Percentiles rank a stretch among this genome's conserved stretches.
phyloP scores from a whole-genome alignment of 441 rosid genomes.

The Aquilaria agallochum region DNA sequence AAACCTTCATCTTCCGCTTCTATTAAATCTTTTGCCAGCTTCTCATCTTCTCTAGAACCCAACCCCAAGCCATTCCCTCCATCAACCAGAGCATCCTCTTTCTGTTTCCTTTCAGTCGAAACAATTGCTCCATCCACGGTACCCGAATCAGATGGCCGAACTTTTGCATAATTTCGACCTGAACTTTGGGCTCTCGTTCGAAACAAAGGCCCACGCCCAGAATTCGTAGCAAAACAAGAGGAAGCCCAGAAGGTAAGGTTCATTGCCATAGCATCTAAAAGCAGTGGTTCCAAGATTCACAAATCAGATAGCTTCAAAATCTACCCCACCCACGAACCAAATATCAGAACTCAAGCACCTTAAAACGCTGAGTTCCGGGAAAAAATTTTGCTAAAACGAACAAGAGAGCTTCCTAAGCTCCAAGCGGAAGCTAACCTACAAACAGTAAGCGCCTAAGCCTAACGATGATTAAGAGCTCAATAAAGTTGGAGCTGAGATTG shows the following conservation, averaged over 20 bases:
- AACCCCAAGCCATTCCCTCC: slow-evolving; percentile 40
- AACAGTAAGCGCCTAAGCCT: too few species aligned
- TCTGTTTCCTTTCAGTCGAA: slow-evolving; percentile 20
- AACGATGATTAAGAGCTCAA: too few species aligned
- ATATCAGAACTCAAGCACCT: neutral
- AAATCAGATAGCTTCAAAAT: slow-evolving; percentile 1
- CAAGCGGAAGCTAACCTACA: too few species aligned
- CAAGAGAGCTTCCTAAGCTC: too few species aligned
- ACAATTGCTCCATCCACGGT: slow-evolving; percentile 36
- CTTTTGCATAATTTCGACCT: slow-evolving; percentile 26
- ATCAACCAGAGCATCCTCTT: slow-evolving; percentile 21
- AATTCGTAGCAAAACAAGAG: slow-evolving; percentile 22
- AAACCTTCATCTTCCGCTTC: slow-evolving; percentile 26
- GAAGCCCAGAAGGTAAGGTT: slow-evolving; percentile 21
- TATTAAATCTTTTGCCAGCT: slow-evolving; percentile 22
- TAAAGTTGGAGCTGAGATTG: too few species aligned
- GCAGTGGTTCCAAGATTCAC: slow-evolving; percentile 9
- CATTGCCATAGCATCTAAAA: slow-evolving; percentile 31
- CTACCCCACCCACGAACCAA: neutral
- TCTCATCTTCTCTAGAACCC: slow-evolving; percentile 21
- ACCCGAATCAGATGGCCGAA: slow-evolving; percentile 28
- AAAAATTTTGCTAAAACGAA: too few species aligned
- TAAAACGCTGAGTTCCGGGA: neutral
- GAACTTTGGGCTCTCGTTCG: slow-evolving; percentile 45
- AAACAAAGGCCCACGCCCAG: slow-evolving; percentile 24